Conservation (phyloP, 73 alveolate genomes). For the Paramecium primaurelia region DNA sequence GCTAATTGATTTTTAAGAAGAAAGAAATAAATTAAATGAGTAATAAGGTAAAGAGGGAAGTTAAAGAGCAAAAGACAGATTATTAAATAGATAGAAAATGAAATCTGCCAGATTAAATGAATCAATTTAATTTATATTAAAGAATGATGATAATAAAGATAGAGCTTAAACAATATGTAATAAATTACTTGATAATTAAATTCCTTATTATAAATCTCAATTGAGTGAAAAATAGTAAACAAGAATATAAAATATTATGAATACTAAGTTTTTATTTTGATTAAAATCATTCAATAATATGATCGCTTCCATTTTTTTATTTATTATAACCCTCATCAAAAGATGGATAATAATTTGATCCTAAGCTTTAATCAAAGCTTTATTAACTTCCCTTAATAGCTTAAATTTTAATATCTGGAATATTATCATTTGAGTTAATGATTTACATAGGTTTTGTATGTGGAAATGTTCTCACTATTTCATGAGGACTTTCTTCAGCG, state of each 20-base stretch:
- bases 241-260: neutral
- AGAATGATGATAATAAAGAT: neutral
- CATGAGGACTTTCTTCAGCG: conserved; percentile 43
- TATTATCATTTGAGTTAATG: neutral
- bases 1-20: neutral
- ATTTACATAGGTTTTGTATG: neutral
- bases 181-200: neutral
- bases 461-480: neutral
- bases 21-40: neutral
- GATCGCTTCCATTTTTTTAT: neutral
- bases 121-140: neutral
- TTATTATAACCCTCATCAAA: neutral
- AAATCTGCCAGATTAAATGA: neutral
- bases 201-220: neutral
- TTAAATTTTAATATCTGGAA: neutral
- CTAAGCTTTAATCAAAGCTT: neutral
- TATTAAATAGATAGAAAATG: neutral
- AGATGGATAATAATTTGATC: neutral
- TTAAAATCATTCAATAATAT: conserved; percentile 6
- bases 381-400: conserved; percentile 1
- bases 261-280: neutral
- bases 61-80: neutral
- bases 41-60: neutral
- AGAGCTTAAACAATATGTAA: neutral
- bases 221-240: neutral